Percentiles rank a stretch among this genome's conserved stretches.
Conservation (phyloP, 202 grass and related monocot species). For the Carex sylvatica region DNA sequence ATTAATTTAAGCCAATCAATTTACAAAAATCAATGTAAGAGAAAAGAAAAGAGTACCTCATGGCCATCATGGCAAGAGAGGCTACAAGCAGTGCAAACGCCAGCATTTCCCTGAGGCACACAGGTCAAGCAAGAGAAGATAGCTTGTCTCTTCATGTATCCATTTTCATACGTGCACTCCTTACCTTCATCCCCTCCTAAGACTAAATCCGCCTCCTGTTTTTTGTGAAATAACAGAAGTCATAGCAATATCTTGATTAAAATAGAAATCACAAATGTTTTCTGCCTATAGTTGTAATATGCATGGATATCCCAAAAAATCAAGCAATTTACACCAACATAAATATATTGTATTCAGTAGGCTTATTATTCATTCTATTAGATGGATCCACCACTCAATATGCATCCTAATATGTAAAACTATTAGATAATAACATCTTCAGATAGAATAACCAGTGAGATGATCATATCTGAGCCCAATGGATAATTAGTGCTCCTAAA, state of each 20-base stretch:
- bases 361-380: background rate
- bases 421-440: background rate
- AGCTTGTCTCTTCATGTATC: constrained; percentile 94
- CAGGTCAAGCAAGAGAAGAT: constrained; percentile 97
- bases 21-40: background rate
- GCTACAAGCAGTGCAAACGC: constrained; percentile 91
- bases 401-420: background rate
- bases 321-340: background rate
- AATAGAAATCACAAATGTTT: background rate
- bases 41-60: constrained; percentile 42
- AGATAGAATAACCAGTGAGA: background rate
- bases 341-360: background rate
- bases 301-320: background rate
- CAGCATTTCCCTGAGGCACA: constrained; percentile 56
- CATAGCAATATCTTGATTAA: background rate
- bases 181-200: constrained; percentile 91
- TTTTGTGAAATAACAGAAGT: constrained; percentile 8
- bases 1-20: background rate
- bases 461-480: background rate
- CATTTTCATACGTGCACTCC: constrained; percentile 83
- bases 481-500: background rate
- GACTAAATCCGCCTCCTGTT: constrained; percentile 88
- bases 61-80: constrained; percentile 93
- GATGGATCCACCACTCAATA: background rate
- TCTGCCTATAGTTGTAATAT: background rate